Base-by-base conservation (phyloP, 805 yeast genomes). In the Millerago galiae region DNA sequence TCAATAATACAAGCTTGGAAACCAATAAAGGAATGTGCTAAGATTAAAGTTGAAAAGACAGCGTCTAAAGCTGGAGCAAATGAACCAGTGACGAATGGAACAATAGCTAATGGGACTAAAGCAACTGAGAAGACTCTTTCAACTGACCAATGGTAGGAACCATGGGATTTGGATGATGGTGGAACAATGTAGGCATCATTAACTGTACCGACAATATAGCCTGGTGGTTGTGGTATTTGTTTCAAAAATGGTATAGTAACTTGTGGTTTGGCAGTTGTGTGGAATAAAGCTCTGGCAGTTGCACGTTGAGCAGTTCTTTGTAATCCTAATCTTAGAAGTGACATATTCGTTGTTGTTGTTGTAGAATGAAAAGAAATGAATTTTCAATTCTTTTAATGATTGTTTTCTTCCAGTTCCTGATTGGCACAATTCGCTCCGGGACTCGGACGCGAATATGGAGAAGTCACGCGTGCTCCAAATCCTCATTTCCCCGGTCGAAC, bases 81-180 rank as follows among this genome's bases (percentile, higher is more conserved):
- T 13, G 82, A 75, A 25, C 95, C 96, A 37, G 83, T 72, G 31
- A 83, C 74, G 51, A 89, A 75, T 17, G 98, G 96, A 17, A 81
- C 67, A 32, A 82, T 73, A 25, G 80, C 72, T 47, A 91, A 67
- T 27, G 99, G 99, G 18, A 88, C 73, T 61, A 90, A 68, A 10
- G 81, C 77, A 14, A 82, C 61, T 4, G 95, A 72, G 29, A 88
- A 66, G 5, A 77, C 56, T 53, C 86, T 77, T 71, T 91, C 99
- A 54, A 81, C 80, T n/a, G 85, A 70, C 99, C 99, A 91, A 70
- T 90, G 98, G 61, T 78, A 74, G 18, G 95, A 84, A 37, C 98
- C 97, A 57, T 88, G 90, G 39, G 70, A 58, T 50, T 71, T 76
- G 56, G 75, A 70, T 5, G 80, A 61, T 33, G 70, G 63, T 32